Base-by-base conservation (phyloP, 2,329 filamentous ascomycete genomes). In the Colletotrichum sp. region DNA sequence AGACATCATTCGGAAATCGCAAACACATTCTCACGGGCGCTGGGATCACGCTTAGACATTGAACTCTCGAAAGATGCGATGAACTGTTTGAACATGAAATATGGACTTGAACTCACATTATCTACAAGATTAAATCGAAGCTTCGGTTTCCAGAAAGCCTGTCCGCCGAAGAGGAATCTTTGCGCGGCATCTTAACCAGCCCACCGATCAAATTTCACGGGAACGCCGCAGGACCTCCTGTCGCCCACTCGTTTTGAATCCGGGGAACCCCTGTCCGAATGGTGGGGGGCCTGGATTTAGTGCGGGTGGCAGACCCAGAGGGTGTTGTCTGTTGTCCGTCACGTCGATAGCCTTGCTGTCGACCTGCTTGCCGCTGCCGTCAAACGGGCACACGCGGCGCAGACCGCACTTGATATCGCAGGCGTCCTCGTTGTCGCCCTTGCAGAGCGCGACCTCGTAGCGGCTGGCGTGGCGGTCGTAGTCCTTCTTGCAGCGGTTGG, bases 381-480 rank as follows among this genome's bases (percentile, higher is more conserved):
- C 59, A 0, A 32, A 28, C 24, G 67, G 67, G 26, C 72, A 75
- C 24, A 71, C 68, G 8, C 72, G 59, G 28, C 68, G 67, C 15
- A 65, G 32, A 5, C 72, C 72, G 13, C 72, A 71, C n/a, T 66
- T 72, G 52, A 75, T 48, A 4, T 75, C 72, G 44, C 67, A 72
- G 15, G 59, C 28, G 8, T 6, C 36, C 48, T 72, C 68, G 12
- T 72, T 36, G 24, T 72, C 36, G 5, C 72, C 72, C 32, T 66
- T 65, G 68, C 72, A 75, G 8, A 73, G 39, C 8, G 71, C 71
- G 8, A 73, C n/a, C 57, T 73, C 71, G 30, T 73, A 73, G 15
- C 71, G 71, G 30, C 71, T 73, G 18, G 66, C 71, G 71, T 73
- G 71, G 18, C 71, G 71, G 57, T 44, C 39, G 18, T 36, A 62